A percentile compares a stretch with the other conserved stretches of the same genome.
Evolutionary conservation across 2,329 filamentous ascomycete genomes (phyloP).

Genomic region (Venturia effusa): DNA sequence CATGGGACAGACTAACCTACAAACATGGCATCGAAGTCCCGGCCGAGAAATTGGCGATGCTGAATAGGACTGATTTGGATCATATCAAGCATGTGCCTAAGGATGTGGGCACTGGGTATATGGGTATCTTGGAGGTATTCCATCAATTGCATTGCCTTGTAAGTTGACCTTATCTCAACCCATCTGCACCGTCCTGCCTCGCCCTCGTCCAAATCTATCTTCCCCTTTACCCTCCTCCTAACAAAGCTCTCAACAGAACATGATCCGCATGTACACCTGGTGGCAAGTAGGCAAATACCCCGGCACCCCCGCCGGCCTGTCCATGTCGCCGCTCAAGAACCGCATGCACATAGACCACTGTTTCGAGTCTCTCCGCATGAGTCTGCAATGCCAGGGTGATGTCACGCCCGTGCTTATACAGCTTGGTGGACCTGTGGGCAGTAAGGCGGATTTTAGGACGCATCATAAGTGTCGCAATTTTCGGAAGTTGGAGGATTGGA

Average conservation of each 20-base stretch:
- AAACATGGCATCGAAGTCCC: slow-evolving; percentile 12
- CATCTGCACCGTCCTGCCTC: background rate
- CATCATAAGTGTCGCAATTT: slow-evolving; percentile 13
- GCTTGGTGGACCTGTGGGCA: slow-evolving; percentile 6
- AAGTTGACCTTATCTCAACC: background rate
- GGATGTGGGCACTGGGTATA: slow-evolving; percentile 8
- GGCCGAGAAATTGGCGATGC: slow-evolving; percentile 2
- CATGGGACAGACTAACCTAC: slow-evolving; percentile 11
- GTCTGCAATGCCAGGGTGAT: slow-evolving; percentile 13
- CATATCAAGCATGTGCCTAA: background rate
- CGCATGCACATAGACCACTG: slow-evolving; percentile 14
- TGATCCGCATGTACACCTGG: slow-evolving; percentile 13
- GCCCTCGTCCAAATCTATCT: background rate
- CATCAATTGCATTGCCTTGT: slow-evolving; percentile 14
- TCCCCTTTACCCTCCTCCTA: too few relatives aligned
- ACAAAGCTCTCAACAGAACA: slow-evolving; percentile 3
- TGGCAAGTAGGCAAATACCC: slow-evolving; percentile 3
- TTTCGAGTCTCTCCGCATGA: slow-evolving; percentile 12
- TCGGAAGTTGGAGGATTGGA: slow-evolving; percentile 6
- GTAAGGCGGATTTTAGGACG: slow-evolving; percentile 11
- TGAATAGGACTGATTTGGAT: background rate
- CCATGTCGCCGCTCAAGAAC: background rate
- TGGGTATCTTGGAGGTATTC: slow-evolving; percentile 13
- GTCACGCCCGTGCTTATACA: slow-evolving; percentile 11
- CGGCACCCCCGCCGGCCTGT: background rate